phyloP scores from a whole-genome alignment of 148 eudicot genomes.

The Silene conica region DNA sequence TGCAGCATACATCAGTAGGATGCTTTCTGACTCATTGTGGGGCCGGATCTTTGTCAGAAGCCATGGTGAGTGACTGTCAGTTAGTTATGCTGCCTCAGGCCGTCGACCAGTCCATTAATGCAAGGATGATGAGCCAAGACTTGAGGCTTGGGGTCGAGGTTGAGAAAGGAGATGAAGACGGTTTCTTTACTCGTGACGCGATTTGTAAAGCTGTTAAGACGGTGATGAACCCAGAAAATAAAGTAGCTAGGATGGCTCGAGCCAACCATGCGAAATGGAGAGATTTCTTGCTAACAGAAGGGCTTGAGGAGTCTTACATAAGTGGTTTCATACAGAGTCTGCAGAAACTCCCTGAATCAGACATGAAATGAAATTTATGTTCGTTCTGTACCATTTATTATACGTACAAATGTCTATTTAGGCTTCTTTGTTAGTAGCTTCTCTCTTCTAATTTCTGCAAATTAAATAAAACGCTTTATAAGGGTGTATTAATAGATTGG shows the following conservation, averaged over 20 bases:
- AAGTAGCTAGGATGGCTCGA: conserved; percentile 26
- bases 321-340: conserved; percentile 34
- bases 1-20: conserved; percentile 46
- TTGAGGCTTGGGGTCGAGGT: conserved; percentile 43
- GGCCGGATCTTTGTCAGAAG: conserved; percentile 46
- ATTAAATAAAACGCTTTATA: background rate
- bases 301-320: conserved; percentile 37
- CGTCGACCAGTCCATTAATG: conserved; percentile 40
- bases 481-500: no score
- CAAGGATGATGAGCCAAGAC: conserved; percentile 40
- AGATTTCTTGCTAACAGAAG: conserved; percentile 37
- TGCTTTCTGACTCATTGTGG: conserved; percentile 55
- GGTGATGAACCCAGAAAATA: conserved; percentile 35
- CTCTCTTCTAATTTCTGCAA: background rate
- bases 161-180: conserved; percentile 38
- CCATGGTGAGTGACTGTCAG: conserved; percentile 42
- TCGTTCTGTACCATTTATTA: no score
- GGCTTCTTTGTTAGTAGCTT: background rate
- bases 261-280: conserved; percentile 42
- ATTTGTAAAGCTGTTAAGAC: conserved; percentile 32
- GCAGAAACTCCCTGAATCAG: conserved; percentile 24
- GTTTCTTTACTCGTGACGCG: conserved; percentile 32
- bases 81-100: conserved; percentile 42
- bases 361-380: no score
- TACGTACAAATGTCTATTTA: background rate